Base-by-base conservation (phyloP, 306 rosid species). In the Abrus precatorius region DNA sequence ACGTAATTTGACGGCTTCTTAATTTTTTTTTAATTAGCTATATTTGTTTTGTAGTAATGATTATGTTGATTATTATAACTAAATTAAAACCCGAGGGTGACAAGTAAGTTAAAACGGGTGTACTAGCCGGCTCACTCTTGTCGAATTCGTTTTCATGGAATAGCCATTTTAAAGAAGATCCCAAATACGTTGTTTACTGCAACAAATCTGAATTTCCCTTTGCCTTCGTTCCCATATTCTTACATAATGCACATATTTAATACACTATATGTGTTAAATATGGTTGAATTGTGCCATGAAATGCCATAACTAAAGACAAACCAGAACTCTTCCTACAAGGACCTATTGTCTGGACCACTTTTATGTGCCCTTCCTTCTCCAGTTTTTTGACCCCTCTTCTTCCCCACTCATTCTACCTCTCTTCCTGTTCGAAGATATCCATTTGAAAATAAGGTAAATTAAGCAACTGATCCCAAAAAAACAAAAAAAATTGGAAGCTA, bases 61-160 rank as follows among this genome's bases (percentile, higher is more conserved):
- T 89, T 64, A 78, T 40, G 49, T 9, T 77, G 69, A 74, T 57
- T 55, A 61, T 4, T 30, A 41, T 13, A 40, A 56, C 12, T 50
- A 33, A 65, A 84, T 49, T 81, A 49, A 68, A 76, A 84, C 60
- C 74, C 14, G 20, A 69, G 44, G 82, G 80, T 90, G 53, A 62
- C 57, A 87, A 86, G 86, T 95, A 90, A 84, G 98, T 93, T 77
- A 91, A 89, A 77, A 60, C 54, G 91, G 97, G 91, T 91, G 91
- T 89, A 89, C 90, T 88, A 75, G 99, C 98, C 98, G 99, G 94
- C 97, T 94, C 53, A 73, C 53, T 75, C 87, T 92, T 92, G 96
- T 93, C 96, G 79, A 89, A 86, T 85, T 84, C 88, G 83, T 47
- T 76, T 85, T 85, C 83, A 84, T 76, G 85, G 74, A 85, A 61